Percentiles rank a stretch among this genome's conserved stretches.
Conservation (phyloP, 176 grass and related monocot species). For the Cocos nucifera region DNA sequence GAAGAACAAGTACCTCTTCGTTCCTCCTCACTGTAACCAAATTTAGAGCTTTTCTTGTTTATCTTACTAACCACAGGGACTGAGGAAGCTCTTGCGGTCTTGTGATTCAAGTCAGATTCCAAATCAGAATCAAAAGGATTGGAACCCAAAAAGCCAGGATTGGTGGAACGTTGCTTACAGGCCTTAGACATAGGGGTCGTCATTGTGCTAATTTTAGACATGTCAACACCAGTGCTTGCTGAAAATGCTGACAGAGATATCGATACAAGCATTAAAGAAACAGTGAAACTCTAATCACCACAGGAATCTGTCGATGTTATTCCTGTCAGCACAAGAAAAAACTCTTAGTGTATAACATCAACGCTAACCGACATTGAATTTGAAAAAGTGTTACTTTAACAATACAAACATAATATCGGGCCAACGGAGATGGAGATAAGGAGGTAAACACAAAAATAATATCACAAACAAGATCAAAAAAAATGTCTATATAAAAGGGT, state of each 20-base stretch:
- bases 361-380: no score
- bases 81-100: slow-evolving; percentile 1
- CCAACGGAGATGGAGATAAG: no score
- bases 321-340: no score
- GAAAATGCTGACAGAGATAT: not conserved
- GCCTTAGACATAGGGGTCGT: not conserved
- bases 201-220: slow-evolving; percentile 4
- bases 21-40: not conserved
- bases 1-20: slow-evolving; percentile 4
- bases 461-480: no score
- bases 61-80: not conserved
- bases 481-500: no score
- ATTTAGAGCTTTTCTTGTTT: not conserved
- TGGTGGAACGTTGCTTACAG: not conserved
- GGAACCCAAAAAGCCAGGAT: not conserved
- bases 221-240: not conserved
- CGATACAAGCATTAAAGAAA: not conserved
- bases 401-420: no score
- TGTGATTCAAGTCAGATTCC: not conserved
- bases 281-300: not conserved
- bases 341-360: no score
- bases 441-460: no score
- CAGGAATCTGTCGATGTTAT: no score
- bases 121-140: slow-evolving; percentile 7
- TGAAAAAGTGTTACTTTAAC: no score